These are phyloP conservation scores for Lenzites betulinus DNA, from an alignment of 768 basidiomycete genomes.

Conservation along the genomic window DNA sequence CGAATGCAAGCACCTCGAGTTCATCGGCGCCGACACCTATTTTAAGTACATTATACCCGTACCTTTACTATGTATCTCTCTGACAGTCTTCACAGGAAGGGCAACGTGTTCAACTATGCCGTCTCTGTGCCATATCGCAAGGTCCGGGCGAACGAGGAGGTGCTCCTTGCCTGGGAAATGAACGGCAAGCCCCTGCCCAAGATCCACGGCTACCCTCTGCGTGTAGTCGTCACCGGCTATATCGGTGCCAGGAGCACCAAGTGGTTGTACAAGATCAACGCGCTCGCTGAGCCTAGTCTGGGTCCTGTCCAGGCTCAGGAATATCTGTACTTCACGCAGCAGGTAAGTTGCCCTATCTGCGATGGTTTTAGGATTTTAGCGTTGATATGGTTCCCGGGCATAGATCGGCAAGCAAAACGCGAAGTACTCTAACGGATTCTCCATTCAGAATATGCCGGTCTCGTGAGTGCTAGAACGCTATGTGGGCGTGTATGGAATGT, in stretches of 20 bases:
- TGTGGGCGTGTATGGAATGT: neutral
- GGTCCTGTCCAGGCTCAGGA: constrained; percentile 56
- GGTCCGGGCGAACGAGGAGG: constrained; percentile 49
- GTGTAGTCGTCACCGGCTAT: constrained; percentile 53
- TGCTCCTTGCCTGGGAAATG: constrained; percentile 57
- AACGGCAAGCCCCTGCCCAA: constrained; percentile 50
- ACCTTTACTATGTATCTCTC: neutral
- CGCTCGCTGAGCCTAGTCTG: constrained; percentile 47
- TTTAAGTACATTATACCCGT: constrained; percentile 42
- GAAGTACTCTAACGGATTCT: constrained; percentile 55
- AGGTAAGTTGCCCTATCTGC: constrained; percentile 32
- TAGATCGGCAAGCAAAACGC: constrained; percentile 56
- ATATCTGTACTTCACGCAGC: constrained; percentile 53
- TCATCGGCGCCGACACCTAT: constrained; percentile 59
- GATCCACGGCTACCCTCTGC: constrained; percentile 53
- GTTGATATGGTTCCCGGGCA: neutral
- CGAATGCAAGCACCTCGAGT: constrained; percentile 53
- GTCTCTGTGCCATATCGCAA: constrained; percentile 54
- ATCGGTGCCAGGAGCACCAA: constrained; percentile 58
- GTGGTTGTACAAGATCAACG: constrained; percentile 56
- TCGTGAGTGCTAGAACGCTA: constrained; percentile 41
- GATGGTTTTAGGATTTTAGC: neutral
- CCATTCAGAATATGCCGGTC: constrained; percentile 60
- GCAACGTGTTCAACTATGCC: constrained; percentile 43
- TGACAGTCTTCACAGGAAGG: constrained; percentile 30